Evolutionary conservation across 2,329 filamentous ascomycete species (phyloP).

Genomic region (Trichoderma arundinaceum): DNA sequence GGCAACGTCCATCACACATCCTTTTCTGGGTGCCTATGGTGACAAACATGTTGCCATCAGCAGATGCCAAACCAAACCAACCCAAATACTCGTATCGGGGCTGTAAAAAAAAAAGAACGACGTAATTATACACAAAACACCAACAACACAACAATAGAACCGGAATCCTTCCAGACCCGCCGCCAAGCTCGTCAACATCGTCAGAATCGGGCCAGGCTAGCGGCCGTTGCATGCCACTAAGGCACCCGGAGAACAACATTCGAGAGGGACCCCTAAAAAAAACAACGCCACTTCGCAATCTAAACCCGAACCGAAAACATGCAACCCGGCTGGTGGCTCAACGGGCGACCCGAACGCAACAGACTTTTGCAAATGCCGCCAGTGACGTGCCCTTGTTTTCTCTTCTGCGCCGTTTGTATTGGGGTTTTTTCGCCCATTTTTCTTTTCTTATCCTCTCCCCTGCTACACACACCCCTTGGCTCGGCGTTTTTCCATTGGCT

Average conservation of each 20-base stretch:
- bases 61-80: background rate
- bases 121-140: background rate
- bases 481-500: slow-evolving; percentile 6
- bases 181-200: background rate
- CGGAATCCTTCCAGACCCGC: too few relatives aligned
- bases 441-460: too few relatives aligned
- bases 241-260: slow-evolving; percentile 9
- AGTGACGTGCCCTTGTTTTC: slow-evolving; percentile 7
- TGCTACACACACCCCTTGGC: too few relatives aligned
- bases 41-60: background rate
- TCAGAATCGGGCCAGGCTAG: slow-evolving; percentile 9
- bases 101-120: background rate
- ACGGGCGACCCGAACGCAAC: slow-evolving; percentile 13
- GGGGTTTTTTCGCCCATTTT: too few relatives aligned
- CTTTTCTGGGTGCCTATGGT: background rate
- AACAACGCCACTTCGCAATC: slow-evolving; percentile 25
- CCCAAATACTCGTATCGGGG: background rate
- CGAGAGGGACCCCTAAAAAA: slow-evolving; percentile 6
- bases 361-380: background rate
- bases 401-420: background rate
- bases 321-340: background rate
- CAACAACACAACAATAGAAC: too few relatives aligned
- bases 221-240: slow-evolving; percentile 19
- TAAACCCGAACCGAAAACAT: slow-evolving; percentile 11
- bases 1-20: background rate